Evolutionary conservation across 345 rosid genomes (phyloP).

Genomic region (Leavenworthia alabamica): DNA sequence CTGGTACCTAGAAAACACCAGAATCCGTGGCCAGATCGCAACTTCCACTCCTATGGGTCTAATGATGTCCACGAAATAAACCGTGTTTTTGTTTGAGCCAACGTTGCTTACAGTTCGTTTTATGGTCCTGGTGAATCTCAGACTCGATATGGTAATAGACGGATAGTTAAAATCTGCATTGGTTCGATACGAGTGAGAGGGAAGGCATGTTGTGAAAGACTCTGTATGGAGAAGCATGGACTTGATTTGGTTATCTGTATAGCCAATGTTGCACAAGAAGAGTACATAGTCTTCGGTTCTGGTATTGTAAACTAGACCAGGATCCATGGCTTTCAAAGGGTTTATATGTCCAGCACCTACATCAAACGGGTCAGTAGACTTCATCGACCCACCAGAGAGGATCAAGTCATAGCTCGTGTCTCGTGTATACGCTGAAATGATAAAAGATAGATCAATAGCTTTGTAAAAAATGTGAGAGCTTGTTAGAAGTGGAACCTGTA

Average conservation of each 20-base stretch:
- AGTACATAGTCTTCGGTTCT: conserved; percentile 45
- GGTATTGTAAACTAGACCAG: conserved; percentile 60
- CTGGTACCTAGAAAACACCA: conserved; percentile 37
- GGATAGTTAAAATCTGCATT: conserved; percentile 55
- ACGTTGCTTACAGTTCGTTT: conserved; percentile 49
- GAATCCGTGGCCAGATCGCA: conserved; percentile 45
- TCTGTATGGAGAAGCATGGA: conserved; percentile 14
- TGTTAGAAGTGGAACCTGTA: conserved; percentile 35
- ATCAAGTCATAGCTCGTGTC: conserved; percentile 11
- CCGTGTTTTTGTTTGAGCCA: conserved; percentile 31
- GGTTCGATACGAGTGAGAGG: conserved; percentile 14
- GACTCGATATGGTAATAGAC: conserved; percentile 46
- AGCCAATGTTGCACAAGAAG: conserved; percentile 60
- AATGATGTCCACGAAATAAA: conserved; percentile 35
- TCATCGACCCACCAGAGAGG: conserved; percentile 26
- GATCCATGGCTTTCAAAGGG: conserved; percentile 57
- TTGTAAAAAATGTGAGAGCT: neutral
- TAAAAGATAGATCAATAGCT: too few species aligned
- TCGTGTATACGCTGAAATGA: conserved; percentile 18
- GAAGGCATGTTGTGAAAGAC: conserved; percentile 5
- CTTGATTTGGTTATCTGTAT: conserved; percentile 22
- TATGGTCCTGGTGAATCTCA: conserved; percentile 38
- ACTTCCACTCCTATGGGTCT: conserved; percentile 58
- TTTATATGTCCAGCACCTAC: conserved; percentile 59
- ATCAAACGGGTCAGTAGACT: conserved; percentile 44